Conservation (phyloP, 2,329 filamentous ascomycete genomes). For the Paecilomyces fulvus region DNA sequence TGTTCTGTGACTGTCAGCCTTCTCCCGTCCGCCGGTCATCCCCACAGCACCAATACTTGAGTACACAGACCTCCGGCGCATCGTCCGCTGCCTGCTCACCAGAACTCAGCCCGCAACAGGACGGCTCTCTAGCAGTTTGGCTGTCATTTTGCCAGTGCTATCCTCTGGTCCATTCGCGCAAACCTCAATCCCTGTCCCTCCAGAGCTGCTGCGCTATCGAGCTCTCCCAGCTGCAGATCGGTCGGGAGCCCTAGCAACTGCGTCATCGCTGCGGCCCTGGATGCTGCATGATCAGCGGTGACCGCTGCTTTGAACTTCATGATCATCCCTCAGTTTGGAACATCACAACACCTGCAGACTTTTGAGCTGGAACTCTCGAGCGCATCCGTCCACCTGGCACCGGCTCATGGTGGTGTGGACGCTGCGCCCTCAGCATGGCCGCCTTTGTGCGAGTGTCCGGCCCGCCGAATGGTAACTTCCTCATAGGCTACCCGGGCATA, state of each 20-base stretch:
- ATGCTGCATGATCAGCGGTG: background rate
- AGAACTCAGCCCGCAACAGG: background rate
- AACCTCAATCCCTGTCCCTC: background rate
- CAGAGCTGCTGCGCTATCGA: background rate
- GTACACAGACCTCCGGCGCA: background rate
- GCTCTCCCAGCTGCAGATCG: background rate
- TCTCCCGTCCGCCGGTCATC: background rate
- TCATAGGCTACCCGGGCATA: conserved; percentile 96
- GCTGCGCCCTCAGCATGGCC: conserved; percentile 46
- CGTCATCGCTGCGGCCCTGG: background rate
- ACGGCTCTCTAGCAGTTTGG: background rate
- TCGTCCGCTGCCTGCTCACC: background rate
- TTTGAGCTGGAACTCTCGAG: background rate
- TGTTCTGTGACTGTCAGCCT: background rate
- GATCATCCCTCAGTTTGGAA: background rate
- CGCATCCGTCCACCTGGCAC: background rate
- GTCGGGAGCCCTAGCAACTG: background rate
- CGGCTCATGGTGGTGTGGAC: conserved; percentile 33
- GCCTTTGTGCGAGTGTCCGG: conserved; percentile 93
- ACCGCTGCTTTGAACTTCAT: background rate
- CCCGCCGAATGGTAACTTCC: conserved; percentile 91
- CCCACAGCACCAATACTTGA: background rate
- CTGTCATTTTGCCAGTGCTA: background rate
- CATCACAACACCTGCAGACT: background rate
- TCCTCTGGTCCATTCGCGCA: background rate